Evolutionary conservation across 164 flowering plant genomes (phyloP), one percentile per base, ranked within the genome.

Genomic region (Chimonanthus praecox): DNA sequence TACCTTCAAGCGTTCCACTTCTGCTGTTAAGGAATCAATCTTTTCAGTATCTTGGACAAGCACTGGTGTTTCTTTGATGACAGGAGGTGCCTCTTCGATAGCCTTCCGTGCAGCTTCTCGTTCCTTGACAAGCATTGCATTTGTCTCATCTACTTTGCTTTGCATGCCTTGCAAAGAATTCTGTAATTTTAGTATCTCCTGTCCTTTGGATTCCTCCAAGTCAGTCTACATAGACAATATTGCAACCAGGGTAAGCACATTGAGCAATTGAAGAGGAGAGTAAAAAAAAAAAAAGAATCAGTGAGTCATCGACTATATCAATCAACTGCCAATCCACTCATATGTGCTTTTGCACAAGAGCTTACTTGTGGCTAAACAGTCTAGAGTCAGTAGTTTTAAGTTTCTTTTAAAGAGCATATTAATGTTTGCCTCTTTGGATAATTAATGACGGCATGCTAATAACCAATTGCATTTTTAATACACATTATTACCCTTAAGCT

Each of bases 1-100:
- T 85, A 95, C 99, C 97, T 88, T 89, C 81, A 96, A 76, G 15
- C 68, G 81, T 72, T 90, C 87, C 61, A 92, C 85, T 81, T 92
- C 91, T 50, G 81, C 79, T 1, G 80, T 84, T 62, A 89, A 81
- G 76, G 83, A 64, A 72, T 86, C 89, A 72, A 90, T 82, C 71
- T 78, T 85, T 74, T 81, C 82, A 15, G 85, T 81, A 73, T 88
- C 93, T 78, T 86, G 82, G 58, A 80, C 86, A 70, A 81, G 69
- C 78, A 78, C 82, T 50, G 80, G 85, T 16, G 84, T 83, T 76
- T 87, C 91, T 73, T 83, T 72, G 46, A 88, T 78, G 48, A 82
- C 78, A 61, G 87, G 85, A 71, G 82, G 75, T 58, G 84, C 84
- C 72, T 87, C 89, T 83, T 84, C 88, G 79, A 86, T 76, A 58